Evolutionary conservation across 495 filamentous ascomycete genomes (phyloP).

Genomic region (Physcia stellaris): DNA sequence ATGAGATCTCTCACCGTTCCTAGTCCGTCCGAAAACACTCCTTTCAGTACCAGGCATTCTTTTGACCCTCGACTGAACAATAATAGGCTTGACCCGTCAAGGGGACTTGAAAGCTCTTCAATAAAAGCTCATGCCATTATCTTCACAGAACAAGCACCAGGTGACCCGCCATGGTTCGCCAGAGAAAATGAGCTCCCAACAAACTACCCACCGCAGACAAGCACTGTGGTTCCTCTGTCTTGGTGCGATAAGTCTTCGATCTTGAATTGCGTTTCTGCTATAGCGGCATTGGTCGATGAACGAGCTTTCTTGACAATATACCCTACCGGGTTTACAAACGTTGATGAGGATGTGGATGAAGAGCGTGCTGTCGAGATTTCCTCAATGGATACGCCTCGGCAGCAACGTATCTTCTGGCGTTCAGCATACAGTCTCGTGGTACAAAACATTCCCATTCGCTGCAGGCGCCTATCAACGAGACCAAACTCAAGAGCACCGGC

Average conservation of each 20-base stretch:
- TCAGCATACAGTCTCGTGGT: too few species aligned
- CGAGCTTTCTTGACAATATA: conserved; percentile 41
- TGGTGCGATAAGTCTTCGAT: conserved; percentile 37
- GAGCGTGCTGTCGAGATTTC: conserved; percentile 25
- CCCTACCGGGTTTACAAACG: conserved; percentile 37
- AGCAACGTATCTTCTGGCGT: conserved; percentile 27
- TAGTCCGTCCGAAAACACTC: conserved; percentile 43
- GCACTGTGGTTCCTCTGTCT: conserved; percentile 29
- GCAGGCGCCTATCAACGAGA: conserved; percentile 35
- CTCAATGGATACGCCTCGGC: conserved; percentile 48
- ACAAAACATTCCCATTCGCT: conserved; percentile 37
- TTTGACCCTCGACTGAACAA: conserved; percentile 51
- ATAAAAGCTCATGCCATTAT: conserved; percentile 53
- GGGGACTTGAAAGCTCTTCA: conserved; percentile 35
- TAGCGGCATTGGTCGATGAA: conserved; percentile 47
- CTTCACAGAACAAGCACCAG: conserved; percentile 37
- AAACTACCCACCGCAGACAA: conserved; percentile 44
- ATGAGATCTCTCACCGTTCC: conserved; percentile 33
- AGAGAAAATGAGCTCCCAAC: conserved; percentile 34
- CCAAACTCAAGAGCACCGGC: conserved; percentile 32
- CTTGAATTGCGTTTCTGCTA: conserved; percentile 42
- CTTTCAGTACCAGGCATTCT: conserved; percentile 56
- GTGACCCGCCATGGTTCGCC: conserved; percentile 35
- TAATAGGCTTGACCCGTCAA: conserved; percentile 23
- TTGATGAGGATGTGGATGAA: conserved; percentile 45